Evolutionary conservation across 1,284 basidiomycete genomes (phyloP), one percentile per base, ranked within the genome.

Genomic region (Porogramme epimiltina): DNA sequence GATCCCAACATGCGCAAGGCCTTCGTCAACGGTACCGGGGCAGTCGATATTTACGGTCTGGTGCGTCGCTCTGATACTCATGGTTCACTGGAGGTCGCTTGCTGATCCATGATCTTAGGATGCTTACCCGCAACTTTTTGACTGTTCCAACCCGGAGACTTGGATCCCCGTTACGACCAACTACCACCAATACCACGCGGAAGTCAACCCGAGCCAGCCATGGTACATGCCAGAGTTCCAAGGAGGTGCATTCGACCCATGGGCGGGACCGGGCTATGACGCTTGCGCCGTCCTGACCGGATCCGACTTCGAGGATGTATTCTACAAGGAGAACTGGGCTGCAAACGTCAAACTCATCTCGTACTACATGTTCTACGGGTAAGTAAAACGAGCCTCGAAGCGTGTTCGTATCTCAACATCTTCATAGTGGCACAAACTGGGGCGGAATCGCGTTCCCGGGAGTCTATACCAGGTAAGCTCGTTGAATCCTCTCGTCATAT

Each of bases 331-430:
- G 44, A 74, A 89, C 44, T 90, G 86, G 85, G 87, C 89, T 4
- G 79, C 80, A 39, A 91, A 91, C 66, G 85, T 80, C 5, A 90
- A 91, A 63, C 57, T 91, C 44, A 81, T 90, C 48, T 89, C 80
- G 59, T 89, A 87, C 62, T 91, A 91, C 67, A 91, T 91, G 89
- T 61, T 88, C 49, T 89, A 84, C 59, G 87, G 86, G 87, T 87
- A n/a, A 6, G 52, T 26, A n/a, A n/a, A n/a, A n/a, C n/a, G 24
- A 20, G n/a, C 5, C 16, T 31, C 19, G n/a, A 4, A n/a, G n/a
- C 42, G 8, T 22, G 15, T 10, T 8, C 4, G 33, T 19, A 9
- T 5, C 19, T 36, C 42, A 6, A 46, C 25, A 13, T 24, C 5
- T 5, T 47, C 4, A 2, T n/a, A 89, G 88, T 16, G 89, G 89